phyloP scores from a whole-genome alignment of 2,329 filamentous ascomycete species.

The Paecilomyces formosus region DNA sequence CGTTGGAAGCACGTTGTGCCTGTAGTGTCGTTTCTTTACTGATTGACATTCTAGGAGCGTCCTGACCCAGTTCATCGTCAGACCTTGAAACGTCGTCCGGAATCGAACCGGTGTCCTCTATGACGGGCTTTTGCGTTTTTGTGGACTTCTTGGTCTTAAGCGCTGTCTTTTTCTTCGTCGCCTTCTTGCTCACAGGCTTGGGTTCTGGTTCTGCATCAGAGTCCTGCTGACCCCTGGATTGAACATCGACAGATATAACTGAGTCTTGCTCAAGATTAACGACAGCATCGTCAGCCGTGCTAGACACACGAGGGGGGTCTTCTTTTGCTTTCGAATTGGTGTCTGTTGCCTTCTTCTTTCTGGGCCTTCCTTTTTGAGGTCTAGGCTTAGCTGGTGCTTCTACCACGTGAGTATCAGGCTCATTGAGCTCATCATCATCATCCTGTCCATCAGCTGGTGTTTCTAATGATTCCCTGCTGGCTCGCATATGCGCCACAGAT shows the following conservation, averaged over 20 bases:
- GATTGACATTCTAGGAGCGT: not conserved
- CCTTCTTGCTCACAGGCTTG: slow-evolving; percentile 17
- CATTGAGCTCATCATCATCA: slow-evolving; percentile 2
- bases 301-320: not conserved
- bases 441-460: slow-evolving; percentile 6
- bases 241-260: slow-evolving; percentile 21
- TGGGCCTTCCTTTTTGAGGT: slow-evolving; percentile 9
- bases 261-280: slow-evolving; percentile 17
- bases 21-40: not conserved
- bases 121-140: slow-evolving; percentile 7
- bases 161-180: slow-evolving; percentile 19
- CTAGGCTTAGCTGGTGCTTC: slow-evolving; percentile 12
- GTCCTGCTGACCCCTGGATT: slow-evolving; percentile 21
- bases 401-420: slow-evolving; percentile 8
- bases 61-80: not conserved
- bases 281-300: slow-evolving; percentile 1
- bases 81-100: not conserved
- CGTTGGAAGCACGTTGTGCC: slow-evolving; percentile 6
- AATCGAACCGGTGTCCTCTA: slow-evolving; percentile 1
- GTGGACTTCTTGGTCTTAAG: slow-evolving; percentile 25
- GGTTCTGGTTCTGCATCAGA: slow-evolving; percentile 15
- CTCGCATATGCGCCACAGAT: slow-evolving; percentile 4
- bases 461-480: slow-evolving; percentile 5
- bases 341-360: slow-evolving; percentile 16
- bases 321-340: slow-evolving; percentile 16